Conservation (phyloP, 192 early-diverging fungal species). For the Pilobolus umbonatus region DNA sequence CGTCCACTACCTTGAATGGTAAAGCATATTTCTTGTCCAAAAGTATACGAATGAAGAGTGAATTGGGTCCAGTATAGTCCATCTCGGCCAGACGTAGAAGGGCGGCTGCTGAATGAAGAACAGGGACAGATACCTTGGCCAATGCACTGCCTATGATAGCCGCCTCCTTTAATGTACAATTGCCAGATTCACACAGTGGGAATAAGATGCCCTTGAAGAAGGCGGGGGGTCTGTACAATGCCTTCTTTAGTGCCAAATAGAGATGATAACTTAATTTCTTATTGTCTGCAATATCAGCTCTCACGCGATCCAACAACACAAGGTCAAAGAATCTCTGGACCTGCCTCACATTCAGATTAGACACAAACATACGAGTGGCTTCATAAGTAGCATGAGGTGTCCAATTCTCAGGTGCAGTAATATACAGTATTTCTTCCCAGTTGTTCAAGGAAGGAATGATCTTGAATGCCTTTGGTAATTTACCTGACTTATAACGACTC, state of each 20-base stretch:
- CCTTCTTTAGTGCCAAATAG: conserved; percentile 95
- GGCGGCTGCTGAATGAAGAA: conserved; percentile 92
- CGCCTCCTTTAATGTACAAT: conserved; percentile 94
- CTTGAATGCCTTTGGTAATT: conserved; percentile 98
- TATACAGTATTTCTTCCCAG: conserved; percentile 96
- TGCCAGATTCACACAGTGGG: conserved; percentile 88
- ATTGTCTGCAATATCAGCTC: conserved; percentile 94
- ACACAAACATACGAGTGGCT: conserved; percentile 94
- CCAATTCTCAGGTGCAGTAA: conserved; percentile 90
- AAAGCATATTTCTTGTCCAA: conserved; percentile 98
- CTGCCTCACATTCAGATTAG: conserved; percentile 92
- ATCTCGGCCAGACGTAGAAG: conserved; percentile 93
- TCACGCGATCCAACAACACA: conserved; percentile 86
- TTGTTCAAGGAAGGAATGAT: conserved; percentile 92
- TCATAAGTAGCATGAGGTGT: conserved; percentile 96
- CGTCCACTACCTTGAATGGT: conserved; percentile 95
- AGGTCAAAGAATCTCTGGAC: conserved; percentile 86
- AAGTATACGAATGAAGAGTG: conserved; percentile 90
- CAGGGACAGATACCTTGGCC: conserved; percentile 89
- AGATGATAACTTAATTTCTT: conserved; percentile 98
- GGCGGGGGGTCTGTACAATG: conserved; percentile 92
- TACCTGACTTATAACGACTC: conserved; percentile 89
- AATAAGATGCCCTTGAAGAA: conserved; percentile 98
- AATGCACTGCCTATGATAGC: conserved; percentile 91
- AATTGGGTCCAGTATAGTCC: conserved; percentile 95